phyloP scores from a whole-genome alignment of 805 yeast genomes.

The Candida chauliodis region DNA sequence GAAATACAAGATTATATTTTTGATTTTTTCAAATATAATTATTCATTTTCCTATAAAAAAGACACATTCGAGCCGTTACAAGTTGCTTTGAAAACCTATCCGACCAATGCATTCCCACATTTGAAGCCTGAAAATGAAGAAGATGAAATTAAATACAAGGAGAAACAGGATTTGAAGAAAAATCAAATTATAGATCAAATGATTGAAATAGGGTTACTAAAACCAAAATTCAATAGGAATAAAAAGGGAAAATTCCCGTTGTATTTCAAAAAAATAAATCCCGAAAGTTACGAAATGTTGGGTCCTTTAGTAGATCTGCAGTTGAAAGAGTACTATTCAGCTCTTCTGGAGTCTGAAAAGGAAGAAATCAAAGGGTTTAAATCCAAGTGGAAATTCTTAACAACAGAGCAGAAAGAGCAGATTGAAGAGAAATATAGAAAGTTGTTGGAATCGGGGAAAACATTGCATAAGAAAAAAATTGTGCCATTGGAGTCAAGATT shows the following conservation, averaged over 20 bases:
- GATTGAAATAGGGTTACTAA: neutral
- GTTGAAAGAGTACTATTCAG: neutral
- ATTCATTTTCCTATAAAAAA: neutral
- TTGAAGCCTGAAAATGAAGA: neutral
- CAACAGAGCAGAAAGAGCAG: neutral
- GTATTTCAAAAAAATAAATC: neutral
- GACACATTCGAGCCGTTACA: neutral
- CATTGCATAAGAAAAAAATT: neutral
- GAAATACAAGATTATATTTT: neutral
- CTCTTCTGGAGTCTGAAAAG: too few species aligned
- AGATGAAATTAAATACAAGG: neutral
- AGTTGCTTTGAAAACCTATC: neutral
- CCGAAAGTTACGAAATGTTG: neutral
- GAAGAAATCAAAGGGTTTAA: neutral
- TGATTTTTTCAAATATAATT: conserved; percentile 1
- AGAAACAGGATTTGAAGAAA: neutral
- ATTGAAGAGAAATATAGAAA: neutral
- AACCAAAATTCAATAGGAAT: neutral
- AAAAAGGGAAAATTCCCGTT: neutral
- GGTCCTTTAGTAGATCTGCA: neutral
- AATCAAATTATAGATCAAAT: neutral
- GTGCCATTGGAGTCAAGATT: neutral
- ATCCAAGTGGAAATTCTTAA: neutral
- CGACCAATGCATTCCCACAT: neutral
- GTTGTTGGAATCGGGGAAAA: neutral